Conservation (phyloP, 371 early-diverging fungal genomes). For the Cokeromyces recurvatus region DNA sequence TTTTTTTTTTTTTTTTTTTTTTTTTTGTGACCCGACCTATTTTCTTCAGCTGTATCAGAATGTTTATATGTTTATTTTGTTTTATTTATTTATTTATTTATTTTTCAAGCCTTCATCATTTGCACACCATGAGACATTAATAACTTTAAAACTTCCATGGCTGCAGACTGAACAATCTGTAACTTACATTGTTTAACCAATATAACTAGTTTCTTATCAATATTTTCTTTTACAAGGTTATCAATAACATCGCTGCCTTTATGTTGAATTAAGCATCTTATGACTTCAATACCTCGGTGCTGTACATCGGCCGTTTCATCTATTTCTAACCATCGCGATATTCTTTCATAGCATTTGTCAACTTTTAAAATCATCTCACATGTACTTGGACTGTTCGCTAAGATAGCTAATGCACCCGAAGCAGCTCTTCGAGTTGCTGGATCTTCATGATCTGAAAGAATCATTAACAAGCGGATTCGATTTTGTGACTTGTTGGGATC, state of each 20-base stretch:
- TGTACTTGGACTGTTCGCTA: constrained; percentile 55
- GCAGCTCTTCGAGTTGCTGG: constrained; percentile 82
- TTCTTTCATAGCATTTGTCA: constrained; percentile 48
- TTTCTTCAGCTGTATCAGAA: too few relatives aligned
- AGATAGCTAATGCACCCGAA: constrained; percentile 83
- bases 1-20: too few relatives aligned
- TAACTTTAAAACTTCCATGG: constrained; percentile 53
- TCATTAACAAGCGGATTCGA: constrained; percentile 72
- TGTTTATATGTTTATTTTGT: too few relatives aligned
- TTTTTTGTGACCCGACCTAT: too few relatives aligned
- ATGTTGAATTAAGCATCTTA: constrained; percentile 39
- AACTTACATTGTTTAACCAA: constrained; percentile 43
- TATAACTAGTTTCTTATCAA: constrained; percentile 29
- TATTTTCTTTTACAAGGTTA: constrained; percentile 24
- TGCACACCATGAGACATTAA: constrained; percentile 50
- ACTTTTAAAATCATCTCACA: constrained; percentile 51
- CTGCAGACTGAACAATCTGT: constrained; percentile 52
- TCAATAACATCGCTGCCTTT: constrained; percentile 25
- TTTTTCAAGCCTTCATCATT: too few relatives aligned
- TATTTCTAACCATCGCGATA: constrained; percentile 32
- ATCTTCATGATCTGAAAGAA: constrained; percentile 85
- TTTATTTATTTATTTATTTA: too few relatives aligned
- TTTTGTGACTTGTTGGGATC: constrained; percentile 37
- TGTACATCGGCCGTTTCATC: constrained; percentile 43
- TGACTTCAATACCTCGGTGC: constrained; percentile 52